These are phyloP conservation scores for Diplocarpon rosae DNA, from an alignment of 2,329 filamentous ascomycete genomes.

Conservation along the genomic window DNA sequence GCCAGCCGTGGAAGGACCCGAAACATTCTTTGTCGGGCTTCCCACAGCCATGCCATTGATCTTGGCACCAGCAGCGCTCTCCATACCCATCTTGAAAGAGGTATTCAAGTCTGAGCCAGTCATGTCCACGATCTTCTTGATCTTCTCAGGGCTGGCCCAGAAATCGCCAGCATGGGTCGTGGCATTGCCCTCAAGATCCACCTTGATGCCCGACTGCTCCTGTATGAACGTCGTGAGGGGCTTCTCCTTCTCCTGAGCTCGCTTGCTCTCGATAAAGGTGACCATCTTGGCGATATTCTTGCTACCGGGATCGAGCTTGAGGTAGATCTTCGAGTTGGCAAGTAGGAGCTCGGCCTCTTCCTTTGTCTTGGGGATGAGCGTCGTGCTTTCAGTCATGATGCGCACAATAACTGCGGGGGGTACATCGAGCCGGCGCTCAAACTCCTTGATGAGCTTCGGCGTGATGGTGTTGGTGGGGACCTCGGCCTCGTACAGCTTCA, in stretches of 20 bases:
- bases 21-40: background rate
- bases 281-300: background rate
- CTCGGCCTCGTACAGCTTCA: background rate
- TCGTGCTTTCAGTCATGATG: background rate
- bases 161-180: background rate
- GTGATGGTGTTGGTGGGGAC: background rate
- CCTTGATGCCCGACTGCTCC: background rate
- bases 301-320: background rate
- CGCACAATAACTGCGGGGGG: background rate
- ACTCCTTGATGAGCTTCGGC: background rate
- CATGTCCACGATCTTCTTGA: background rate
- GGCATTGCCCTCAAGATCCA: background rate
- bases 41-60: background rate
- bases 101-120: background rate
- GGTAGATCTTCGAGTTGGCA: background rate
- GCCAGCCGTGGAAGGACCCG: background rate
- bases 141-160: background rate
- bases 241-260: background rate
- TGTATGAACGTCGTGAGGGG: background rate
- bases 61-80: background rate
- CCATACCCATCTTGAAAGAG: conserved; percentile 1
- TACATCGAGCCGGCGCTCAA: background rate
- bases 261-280: background rate
- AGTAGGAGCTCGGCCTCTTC: background rate
- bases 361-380: background rate